Evolutionary conservation across 1,139 yeast genomes (phyloP), one percentile per base, ranked within the genome.

Genomic region (Kluyveromyces marxianus): DNA sequence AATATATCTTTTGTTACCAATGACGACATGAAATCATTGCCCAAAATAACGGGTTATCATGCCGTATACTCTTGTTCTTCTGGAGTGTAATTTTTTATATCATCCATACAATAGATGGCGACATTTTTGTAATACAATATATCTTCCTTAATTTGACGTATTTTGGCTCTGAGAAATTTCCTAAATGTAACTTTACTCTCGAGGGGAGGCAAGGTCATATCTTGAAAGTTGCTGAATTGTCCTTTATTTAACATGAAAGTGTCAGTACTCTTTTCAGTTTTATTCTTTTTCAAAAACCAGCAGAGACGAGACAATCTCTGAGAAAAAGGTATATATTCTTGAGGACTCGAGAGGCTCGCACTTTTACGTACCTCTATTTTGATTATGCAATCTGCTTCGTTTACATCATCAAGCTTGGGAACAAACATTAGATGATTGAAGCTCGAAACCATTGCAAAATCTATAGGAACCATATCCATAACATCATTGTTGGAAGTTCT

Each of bases 41-140:
- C 34, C 34, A 6, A 21, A 6, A n/a, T 32, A 10, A 10, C 14
- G 34, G 14, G 5, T 6, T 8, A 29, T 29, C 31, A n/a, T 5
- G 25, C 7, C 4, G 8, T 35, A 6, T 26, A 21, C 30, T 25
- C 10, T 10, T 26, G 14, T 25, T 26, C 29, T 25, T 40, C 43
- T n/a, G 39, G 32, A 3, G 30, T 26, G 21, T 39, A 44, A 4
- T 37, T 39, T 42, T 21, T 48, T 34, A 51, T 41, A 37, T 55
- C 58, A 25, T 53, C 52, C 21, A 54, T 46, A 37, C 56, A 54
- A 7, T 50, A 46, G 40, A 50, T 55, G 27, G 55, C 57, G 27
- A 53, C 49, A 21, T 47, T 50, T 26, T 48, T 51, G 39, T 46
- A 54, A 39, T 52, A 54, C 14, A 44, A 48, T 34, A 49, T 46